These are phyloP conservation scores for Postia placenta DNA, from an alignment of 768 basidiomycete species.

Conservation along the genomic window DNA sequence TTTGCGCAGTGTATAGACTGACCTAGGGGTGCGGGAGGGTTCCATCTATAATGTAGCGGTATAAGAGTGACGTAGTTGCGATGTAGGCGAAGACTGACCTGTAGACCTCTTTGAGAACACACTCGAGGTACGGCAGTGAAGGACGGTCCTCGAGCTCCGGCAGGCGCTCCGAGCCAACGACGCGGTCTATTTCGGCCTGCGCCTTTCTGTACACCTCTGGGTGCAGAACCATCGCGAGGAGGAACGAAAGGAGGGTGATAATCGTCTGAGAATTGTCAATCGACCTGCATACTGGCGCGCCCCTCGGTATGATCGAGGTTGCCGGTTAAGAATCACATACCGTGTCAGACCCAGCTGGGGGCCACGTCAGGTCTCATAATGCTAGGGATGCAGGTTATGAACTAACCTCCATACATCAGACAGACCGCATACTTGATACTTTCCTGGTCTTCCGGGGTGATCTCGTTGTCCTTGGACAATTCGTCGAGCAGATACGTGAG, in stretches of 20 bases:
- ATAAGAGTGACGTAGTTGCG: conserved; percentile 14
- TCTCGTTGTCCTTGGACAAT: neutral
- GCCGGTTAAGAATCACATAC: neutral
- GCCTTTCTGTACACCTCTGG: conserved; percentile 13
- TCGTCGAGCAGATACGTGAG: neutral
- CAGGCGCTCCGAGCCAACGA: conserved; percentile 15
- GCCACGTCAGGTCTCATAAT: neutral
- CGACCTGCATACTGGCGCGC: neutral
- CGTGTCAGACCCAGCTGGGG: neutral
- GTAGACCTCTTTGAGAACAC: conserved; percentile 20
- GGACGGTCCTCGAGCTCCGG: conserved; percentile 16
- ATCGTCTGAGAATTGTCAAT: neutral
- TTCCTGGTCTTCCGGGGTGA: neutral
- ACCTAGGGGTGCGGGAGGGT: neutral
- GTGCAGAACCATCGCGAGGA: conserved; percentile 8
- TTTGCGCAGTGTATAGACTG: no score
- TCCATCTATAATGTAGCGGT: neutral
- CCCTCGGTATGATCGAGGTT: neutral
- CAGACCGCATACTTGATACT: conserved; percentile 13
- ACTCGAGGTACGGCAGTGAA: conserved; percentile 19
- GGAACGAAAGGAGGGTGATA: neutral
- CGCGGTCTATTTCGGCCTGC: conserved; percentile 13
- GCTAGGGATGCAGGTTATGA: neutral
- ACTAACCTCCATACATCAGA: conserved; percentile 18
- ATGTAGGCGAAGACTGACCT: conserved; percentile 9